Evolutionary conservation across 768 basidiomycete genomes (phyloP).

Genomic region (Termitomyces sp.): DNA sequence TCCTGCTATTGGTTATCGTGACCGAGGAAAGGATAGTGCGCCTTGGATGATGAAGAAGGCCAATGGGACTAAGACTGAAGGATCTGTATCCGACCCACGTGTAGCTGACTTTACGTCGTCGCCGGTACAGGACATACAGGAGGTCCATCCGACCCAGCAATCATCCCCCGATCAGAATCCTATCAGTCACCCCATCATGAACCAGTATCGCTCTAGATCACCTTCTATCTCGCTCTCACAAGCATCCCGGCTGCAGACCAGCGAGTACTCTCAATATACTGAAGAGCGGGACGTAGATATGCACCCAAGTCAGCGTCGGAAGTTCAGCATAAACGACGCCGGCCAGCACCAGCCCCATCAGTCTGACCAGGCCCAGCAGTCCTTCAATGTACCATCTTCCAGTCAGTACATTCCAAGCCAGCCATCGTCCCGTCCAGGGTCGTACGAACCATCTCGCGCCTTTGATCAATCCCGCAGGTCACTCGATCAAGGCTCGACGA

Average conservation of each 20-base stretch:
- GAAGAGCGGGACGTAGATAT: constrained; percentile 7
- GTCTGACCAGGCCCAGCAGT: constrained; percentile 4
- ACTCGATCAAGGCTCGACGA: constrained; percentile 7
- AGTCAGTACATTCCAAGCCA: constrained; percentile 6
- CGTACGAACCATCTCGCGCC: constrained; percentile 17
- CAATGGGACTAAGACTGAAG: background rate
- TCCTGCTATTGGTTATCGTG: constrained; percentile 44
- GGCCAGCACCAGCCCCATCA: constrained; percentile 20
- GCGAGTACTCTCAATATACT: constrained; percentile 17
- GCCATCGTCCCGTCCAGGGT: constrained; percentile 16
- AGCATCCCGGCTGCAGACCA: constrained; percentile 13
- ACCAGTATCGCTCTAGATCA: constrained; percentile 23
- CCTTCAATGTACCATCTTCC: constrained; percentile 9
- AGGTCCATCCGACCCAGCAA: constrained; percentile 2
- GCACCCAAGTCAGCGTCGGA: constrained; percentile 11
- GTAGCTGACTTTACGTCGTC: background rate
- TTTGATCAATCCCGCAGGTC: constrained; percentile 18
- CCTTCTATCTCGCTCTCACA: constrained; percentile 20
- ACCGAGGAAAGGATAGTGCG: constrained; percentile 33
- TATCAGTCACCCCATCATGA: background rate
- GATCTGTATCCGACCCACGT: background rate
- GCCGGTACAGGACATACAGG: background rate
- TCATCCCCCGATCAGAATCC: background rate
- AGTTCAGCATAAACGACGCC: constrained; percentile 17
- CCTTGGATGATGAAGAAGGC: constrained; percentile 12